These are phyloP conservation scores for Fusarium paranaense DNA, from an alignment of 2,329 filamentous ascomycete species.

Conservation along the genomic window DNA sequence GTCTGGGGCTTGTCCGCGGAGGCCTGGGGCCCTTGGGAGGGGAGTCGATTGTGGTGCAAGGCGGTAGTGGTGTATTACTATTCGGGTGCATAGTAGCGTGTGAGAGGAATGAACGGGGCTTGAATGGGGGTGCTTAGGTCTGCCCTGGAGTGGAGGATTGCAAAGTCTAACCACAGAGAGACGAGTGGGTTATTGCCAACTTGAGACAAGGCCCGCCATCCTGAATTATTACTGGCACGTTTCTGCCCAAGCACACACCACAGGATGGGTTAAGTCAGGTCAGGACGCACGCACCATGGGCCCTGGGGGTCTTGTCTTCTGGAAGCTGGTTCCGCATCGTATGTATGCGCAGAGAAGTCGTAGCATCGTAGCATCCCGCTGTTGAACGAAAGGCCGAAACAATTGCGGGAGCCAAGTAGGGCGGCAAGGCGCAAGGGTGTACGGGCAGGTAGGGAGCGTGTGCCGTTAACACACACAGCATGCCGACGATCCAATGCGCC, in stretches of 20 bases:
- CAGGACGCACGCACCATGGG: constrained; percentile 13
- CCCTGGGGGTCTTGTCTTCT: constrained; percentile 5
- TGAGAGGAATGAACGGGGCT: constrained; percentile 29
- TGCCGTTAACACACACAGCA: background rate
- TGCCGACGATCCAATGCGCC: constrained; percentile 2
- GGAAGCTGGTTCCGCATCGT: background rate
- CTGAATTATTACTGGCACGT: constrained; percentile 37
- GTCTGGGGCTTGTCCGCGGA: background rate
- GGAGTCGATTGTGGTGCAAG: constrained; percentile 5
- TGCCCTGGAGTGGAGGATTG: constrained; percentile 26
- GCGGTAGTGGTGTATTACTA: constrained; percentile 1
- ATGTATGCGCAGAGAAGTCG: background rate
- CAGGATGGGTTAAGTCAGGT: constrained; percentile 20
- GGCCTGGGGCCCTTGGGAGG: constrained; percentile 1
- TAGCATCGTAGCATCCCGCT: constrained; percentile 6
- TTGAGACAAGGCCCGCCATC: constrained; percentile 44
- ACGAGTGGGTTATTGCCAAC: constrained; percentile 40
- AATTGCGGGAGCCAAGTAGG: background rate
- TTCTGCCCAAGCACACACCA: constrained; percentile 33
- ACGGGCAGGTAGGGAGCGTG: background rate
- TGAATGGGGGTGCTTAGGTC: constrained; percentile 27
- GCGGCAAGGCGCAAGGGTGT: constrained; percentile 1
- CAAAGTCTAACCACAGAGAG: constrained; percentile 36
- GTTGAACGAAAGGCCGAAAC: background rate
- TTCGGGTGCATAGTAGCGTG: background rate